Evolutionary conservation across 2,329 filamentous ascomycete species (phyloP).

Genomic region (Pseudogymnoascus sp.): DNA sequence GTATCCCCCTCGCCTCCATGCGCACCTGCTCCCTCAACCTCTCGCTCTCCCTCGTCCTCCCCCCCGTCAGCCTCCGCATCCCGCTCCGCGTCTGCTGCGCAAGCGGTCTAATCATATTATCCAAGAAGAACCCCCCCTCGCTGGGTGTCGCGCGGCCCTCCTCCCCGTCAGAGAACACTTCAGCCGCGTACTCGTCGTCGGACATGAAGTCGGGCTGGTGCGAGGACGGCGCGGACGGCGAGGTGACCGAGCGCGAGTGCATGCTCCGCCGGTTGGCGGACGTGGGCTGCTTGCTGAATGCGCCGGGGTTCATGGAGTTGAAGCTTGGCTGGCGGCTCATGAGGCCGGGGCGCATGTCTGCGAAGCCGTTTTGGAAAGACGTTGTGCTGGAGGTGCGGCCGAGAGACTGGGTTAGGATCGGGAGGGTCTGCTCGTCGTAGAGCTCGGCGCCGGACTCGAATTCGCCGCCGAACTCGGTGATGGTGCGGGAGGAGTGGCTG

Average conservation of each 20-base stretch:
- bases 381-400: constrained; percentile 59
- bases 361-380: constrained; percentile 82
- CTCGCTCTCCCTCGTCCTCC: constrained; percentile 30
- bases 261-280: constrained; percentile 53
- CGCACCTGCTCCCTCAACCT: constrained; percentile 24
- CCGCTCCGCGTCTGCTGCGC: constrained; percentile 49
- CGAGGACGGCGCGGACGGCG: constrained; percentile 54
- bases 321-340: constrained; percentile 50
- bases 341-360: constrained; percentile 57
- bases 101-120: constrained; percentile 53
- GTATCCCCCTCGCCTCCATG: constrained; percentile 22
- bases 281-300: constrained; percentile 40
- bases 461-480: constrained; percentile 57
- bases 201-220: constrained; percentile 54
- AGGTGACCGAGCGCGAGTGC: constrained; percentile 78
- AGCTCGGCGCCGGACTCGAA: constrained; percentile 71
- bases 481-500: constrained; percentile 51
- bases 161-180: constrained; percentile 73
- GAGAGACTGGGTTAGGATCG: constrained; percentile 77
- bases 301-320: constrained; percentile 55
- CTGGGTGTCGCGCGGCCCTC: constrained; percentile 31
- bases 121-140: constrained; percentile 40
- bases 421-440: constrained; percentile 88
- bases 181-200: constrained; percentile 67
- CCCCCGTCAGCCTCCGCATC: constrained; percentile 55